Conservation (phyloP, 2,329 filamentous ascomycete species). For the Neonectria hederae region DNA sequence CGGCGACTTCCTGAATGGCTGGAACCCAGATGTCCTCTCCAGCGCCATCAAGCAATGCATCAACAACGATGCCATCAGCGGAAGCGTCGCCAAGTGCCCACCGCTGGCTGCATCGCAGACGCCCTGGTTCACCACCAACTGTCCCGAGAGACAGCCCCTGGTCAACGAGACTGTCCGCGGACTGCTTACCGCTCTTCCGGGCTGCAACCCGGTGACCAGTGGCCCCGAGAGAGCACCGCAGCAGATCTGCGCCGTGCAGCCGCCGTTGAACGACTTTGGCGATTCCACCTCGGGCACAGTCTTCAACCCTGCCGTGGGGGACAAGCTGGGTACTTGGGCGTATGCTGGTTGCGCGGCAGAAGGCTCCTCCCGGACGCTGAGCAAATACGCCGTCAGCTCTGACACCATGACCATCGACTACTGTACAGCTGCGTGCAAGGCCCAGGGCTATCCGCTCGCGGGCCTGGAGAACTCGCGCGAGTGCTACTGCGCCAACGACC, state of each 20-base stretch:
- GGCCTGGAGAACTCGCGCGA: conserved; percentile 35
- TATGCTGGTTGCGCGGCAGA: conserved; percentile 34
- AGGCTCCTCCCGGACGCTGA: conserved; percentile 25
- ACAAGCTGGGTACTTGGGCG: conserved; percentile 32
- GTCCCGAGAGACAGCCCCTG: conserved; percentile 33
- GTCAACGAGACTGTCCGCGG: conserved; percentile 32
- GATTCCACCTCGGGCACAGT: conserved; percentile 19
- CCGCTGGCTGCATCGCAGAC: conserved; percentile 34
- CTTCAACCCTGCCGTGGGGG: conserved; percentile 30
- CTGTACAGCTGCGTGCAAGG: conserved; percentile 34
- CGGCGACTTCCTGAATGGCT: conserved; percentile 37
- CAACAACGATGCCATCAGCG: conserved; percentile 31
- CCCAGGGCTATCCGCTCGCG: conserved; percentile 33
- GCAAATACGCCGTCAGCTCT: conserved; percentile 29
- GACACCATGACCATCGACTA: conserved; percentile 33
- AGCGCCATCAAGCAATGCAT: conserved; percentile 33
- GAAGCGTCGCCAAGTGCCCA: conserved; percentile 27
- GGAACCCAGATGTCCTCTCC: conserved; percentile 29
- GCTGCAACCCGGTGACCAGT: conserved; percentile 31
- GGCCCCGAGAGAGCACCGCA: conserved; percentile 26
- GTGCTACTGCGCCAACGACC: conserved; percentile 32
- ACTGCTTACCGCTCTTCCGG: conserved; percentile 30
- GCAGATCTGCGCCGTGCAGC: conserved; percentile 18
- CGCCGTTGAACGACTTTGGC: conserved; percentile 24
- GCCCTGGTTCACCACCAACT: conserved; percentile 32